These are phyloP conservation scores for Paramecium octaurelia DNA, from an alignment of 73 alveolate genomes.

Conservation along the genomic window DNA sequence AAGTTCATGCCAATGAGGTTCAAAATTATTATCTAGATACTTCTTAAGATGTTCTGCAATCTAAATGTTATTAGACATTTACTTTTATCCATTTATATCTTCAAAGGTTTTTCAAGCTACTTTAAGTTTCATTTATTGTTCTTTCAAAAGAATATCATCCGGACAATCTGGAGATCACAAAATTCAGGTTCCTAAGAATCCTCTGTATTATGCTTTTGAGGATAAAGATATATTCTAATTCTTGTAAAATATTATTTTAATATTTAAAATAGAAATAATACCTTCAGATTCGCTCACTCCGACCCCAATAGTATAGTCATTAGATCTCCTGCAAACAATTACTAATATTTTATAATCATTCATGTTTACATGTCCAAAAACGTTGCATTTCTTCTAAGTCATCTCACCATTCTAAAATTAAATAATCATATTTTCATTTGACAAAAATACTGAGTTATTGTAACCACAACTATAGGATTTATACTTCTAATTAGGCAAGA, in stretches of 20 bases:
- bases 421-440: background rate
- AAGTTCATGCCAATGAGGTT: slow-evolving; percentile 97
- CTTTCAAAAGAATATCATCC: slow-evolving; percentile 90
- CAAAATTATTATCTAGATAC: slow-evolving; percentile 94
- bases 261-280: background rate
- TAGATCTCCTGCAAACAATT: background rate
- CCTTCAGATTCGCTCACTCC: background rate
- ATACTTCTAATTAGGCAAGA: background rate
- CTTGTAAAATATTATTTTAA: background rate
- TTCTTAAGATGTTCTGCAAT: slow-evolving; percentile 82
- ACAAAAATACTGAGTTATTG: background rate
- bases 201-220: slow-evolving; percentile 27
- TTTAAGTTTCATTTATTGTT: slow-evolving; percentile 70
- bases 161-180: slow-evolving; percentile 93
- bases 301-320: background rate
- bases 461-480: slow-evolving; percentile 8
- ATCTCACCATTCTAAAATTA: background rate
- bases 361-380: background rate
- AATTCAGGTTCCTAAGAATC: slow-evolving; percentile 81
- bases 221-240: background rate
- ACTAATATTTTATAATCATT: background rate
- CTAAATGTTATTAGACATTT: background rate
- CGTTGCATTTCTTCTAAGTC: background rate
- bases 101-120: slow-evolving; percentile 35
- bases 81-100: slow-evolving; percentile 59